Conservation (phyloP, 352 stramenopile genomes). For the Pythium brachiatum region DNA sequence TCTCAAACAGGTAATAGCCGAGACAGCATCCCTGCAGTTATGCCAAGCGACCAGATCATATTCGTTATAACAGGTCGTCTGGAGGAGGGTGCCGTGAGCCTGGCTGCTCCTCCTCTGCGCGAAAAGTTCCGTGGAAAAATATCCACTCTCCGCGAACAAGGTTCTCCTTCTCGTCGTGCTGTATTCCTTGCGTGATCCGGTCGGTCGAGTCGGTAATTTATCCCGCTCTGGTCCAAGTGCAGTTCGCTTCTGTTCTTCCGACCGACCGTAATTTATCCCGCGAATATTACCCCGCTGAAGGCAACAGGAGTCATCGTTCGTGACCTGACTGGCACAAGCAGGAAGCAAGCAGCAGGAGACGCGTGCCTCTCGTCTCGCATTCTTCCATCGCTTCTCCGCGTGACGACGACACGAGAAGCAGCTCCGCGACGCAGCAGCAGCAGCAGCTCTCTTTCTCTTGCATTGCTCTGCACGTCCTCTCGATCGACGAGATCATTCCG, state of each 20-base stretch:
- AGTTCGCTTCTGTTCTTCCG: neutral
- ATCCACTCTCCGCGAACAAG: neutral
- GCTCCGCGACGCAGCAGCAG: too few relatives aligned
- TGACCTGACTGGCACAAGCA: neutral
- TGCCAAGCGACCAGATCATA: slow-evolving; percentile 1
- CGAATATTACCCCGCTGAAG: neutral
- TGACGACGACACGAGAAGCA: too few relatives aligned
- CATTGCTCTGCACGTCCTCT: neutral
- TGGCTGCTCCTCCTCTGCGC: neutral
- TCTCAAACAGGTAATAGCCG: neutral
- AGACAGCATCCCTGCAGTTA: neutral
- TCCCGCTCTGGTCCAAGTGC: too few relatives aligned
- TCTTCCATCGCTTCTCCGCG: neutral
- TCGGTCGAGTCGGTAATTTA: neutral
- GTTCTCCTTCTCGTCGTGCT: neutral
- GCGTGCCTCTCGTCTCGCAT: slow-evolving; percentile 3
- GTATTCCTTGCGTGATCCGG: neutral
- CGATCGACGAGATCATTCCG: neutral
- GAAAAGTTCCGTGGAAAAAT: slow-evolving; percentile 21
- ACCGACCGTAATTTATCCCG: neutral
- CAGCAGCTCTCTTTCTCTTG: too few relatives aligned
- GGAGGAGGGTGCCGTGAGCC: slow-evolving; percentile 6
- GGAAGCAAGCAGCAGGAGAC: too few relatives aligned
- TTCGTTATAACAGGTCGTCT: slow-evolving; percentile 2
- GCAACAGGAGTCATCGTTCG: neutral